Base-by-base conservation (phyloP, 2,329 filamentous ascomycete species). In the Penicillium hesseltinei region DNA sequence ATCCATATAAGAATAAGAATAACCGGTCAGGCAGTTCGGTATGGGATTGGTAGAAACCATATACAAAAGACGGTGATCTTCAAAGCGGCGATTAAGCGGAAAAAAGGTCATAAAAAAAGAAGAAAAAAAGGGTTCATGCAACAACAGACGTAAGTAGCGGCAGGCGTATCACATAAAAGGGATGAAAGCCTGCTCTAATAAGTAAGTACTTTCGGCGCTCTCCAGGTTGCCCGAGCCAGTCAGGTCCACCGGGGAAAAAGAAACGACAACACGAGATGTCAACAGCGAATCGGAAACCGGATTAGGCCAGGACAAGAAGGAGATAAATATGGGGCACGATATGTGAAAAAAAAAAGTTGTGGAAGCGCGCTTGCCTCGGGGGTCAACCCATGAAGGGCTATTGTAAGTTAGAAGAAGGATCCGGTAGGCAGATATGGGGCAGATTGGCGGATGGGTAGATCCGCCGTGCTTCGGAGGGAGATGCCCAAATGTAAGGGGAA, bases 171-270 rank as follows among this genome's bases (percentile, higher is more conserved):
- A 59, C 56, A 62, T 50, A 62, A 62, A 58, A 59, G 51, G 55
- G 51, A 50, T 51, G 19, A 40, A 59, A 57, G 44, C 40, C 51
- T 55, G 50, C 52, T 55, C 54, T 63, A 61, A 48, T 62, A 61
- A 61, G 56, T 52, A 59, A 40, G 43, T 45, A 53, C 46, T 39
- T 49, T 54, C n/a, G 52, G 53, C 61, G 42, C 10, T 42, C 36
- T 51, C 53, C 53, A 62, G 66, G 11, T 21, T 44, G 11, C 31
- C 69, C 66, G 67, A 67, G 52, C 68, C 66, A 69, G 69, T 65
- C 69, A 68, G 68, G 61, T 67, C 64, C 60, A 66, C 62, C 61
- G 38, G 44, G 49, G 49, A 60, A 69, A 65, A 65, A 63, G 60
- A 57, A 67, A 68, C 27, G 21, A 58, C 33, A 48, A 54, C 44